Evolutionary conservation across 2,329 filamentous ascomycete genomes (phyloP).

Genomic region (Chalara sp.): DNA sequence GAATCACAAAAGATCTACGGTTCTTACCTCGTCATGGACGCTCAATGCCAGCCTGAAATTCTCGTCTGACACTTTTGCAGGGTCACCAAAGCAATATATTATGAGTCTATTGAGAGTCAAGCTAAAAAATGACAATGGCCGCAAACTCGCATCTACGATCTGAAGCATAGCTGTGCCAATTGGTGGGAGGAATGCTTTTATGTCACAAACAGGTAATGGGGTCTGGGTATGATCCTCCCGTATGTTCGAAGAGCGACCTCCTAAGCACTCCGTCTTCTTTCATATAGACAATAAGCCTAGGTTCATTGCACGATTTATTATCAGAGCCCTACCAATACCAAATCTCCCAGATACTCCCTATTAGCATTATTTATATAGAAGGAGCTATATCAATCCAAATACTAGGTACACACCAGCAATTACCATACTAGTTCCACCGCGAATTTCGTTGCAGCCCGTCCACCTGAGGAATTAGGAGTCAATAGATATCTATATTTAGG

Average conservation of each 20-base stretch:
- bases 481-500: no score
- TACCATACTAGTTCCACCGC: conserved; percentile 98
- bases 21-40: conserved; percentile 58
- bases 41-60: conserved; percentile 74
- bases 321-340: conserved; percentile 50
- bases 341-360: conserved; percentile 47
- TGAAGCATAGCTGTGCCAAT: conserved; percentile 81
- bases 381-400: no score
- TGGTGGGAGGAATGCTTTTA: conserved; percentile 92
- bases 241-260: conserved; percentile 87
- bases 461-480: conserved; percentile 46
- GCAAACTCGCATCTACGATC: conserved; percentile 47
- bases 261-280: conserved; percentile 80
- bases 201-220: conserved; percentile 88
- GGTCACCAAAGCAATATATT: conserved; percentile 95
- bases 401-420: conserved; percentile 58
- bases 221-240: conserved; percentile 92
- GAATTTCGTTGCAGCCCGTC: conserved; percentile 91
- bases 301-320: conserved; percentile 1
- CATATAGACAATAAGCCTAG: conserved; percentile 61
- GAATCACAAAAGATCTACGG: conserved; percentile 5
- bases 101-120: conserved; percentile 57
- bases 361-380: no score
- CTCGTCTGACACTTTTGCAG: conserved; percentile 86
- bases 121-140: conserved; percentile 1